phyloP scores from a whole-genome alignment of 2,329 filamentous ascomycete genomes.

The Verticillium isaacii region DNA sequence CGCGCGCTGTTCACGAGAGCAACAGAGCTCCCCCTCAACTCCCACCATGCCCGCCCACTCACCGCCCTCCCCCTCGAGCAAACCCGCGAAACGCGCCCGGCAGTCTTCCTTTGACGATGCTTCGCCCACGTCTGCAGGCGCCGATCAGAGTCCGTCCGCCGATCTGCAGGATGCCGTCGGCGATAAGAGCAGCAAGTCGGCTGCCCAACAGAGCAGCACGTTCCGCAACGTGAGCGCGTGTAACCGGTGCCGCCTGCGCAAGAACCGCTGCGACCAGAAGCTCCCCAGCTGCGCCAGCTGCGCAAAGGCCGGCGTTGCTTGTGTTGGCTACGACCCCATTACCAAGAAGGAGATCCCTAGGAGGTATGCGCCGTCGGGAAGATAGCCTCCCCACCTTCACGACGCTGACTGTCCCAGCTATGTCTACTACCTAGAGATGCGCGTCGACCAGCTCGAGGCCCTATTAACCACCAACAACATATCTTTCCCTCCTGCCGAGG shows the following conservation, averaged over 20 bases:
- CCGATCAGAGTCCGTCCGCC: slow-evolving; percentile 28
- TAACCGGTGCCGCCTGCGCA: slow-evolving; percentile 85
- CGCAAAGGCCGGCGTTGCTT: slow-evolving; percentile 86
- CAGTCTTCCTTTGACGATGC: slow-evolving; percentile 46
- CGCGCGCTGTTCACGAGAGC: background rate
- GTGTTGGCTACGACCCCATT: slow-evolving; percentile 94
- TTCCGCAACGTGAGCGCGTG: slow-evolving; percentile 92
- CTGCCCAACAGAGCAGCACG: slow-evolving; percentile 47
- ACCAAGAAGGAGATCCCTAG: slow-evolving; percentile 93
- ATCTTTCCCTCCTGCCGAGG: slow-evolving; percentile 63
- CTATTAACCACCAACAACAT: slow-evolving; percentile 67
- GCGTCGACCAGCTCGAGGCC: slow-evolving; percentile 77
- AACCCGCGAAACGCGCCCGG: slow-evolving; percentile 54
- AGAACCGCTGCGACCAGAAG: slow-evolving; percentile 93
- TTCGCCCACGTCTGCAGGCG: slow-evolving; percentile 30
- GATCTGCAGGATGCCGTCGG: slow-evolving; percentile 23
- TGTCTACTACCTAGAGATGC: slow-evolving; percentile 88
- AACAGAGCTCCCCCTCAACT: background rate
- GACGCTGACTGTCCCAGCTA: slow-evolving; percentile 51
- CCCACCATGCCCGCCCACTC: slow-evolving; percentile 38
- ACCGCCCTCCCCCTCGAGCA: slow-evolving; percentile 43
- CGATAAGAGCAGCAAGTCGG: slow-evolving; percentile 29
- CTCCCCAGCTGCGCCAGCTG: slow-evolving; percentile 87
- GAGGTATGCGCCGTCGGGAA: slow-evolving; percentile 56
- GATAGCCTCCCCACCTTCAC: background rate